Evolutionary conservation across 2,329 filamentous ascomycete species (phyloP).

Genomic region (Metarhizium guizhouense): DNA sequence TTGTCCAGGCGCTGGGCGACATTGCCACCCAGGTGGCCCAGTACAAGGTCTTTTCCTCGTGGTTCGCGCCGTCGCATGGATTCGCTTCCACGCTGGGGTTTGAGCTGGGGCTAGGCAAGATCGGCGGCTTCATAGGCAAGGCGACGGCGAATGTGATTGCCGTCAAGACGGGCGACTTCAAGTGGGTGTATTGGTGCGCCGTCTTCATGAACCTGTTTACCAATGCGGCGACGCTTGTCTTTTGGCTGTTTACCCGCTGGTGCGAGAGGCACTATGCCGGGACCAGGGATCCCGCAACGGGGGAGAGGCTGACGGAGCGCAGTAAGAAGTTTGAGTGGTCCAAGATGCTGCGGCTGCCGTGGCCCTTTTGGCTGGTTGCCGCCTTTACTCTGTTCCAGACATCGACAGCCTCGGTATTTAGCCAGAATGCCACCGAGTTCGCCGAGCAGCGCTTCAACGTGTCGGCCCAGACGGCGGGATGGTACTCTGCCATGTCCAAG

Average conservation of each 20-base stretch:
- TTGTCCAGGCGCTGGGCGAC: slow-evolving; percentile 50
- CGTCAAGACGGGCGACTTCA: slow-evolving; percentile 47
- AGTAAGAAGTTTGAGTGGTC: slow-evolving; percentile 46
- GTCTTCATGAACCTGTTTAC: slow-evolving; percentile 58
- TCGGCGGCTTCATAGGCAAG: slow-evolving; percentile 45
- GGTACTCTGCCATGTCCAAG: slow-evolving; percentile 49
- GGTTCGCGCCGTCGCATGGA: slow-evolving; percentile 52
- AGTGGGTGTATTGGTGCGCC: slow-evolving; percentile 53
- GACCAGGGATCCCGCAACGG: slow-evolving; percentile 44
- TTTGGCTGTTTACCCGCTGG: slow-evolving; percentile 47
- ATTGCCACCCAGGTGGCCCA: slow-evolving; percentile 56
- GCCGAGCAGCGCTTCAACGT: slow-evolving; percentile 50
- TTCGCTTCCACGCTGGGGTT: slow-evolving; percentile 54
- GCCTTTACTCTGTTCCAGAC: slow-evolving; percentile 51
- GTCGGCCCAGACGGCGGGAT: slow-evolving; percentile 45
- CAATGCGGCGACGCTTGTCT: slow-evolving; percentile 41
- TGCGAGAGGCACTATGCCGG: slow-evolving; percentile 37
- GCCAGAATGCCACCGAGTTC: slow-evolving; percentile 50
- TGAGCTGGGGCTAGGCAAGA: slow-evolving; percentile 36
- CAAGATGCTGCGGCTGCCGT: slow-evolving; percentile 49
- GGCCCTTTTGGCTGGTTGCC: slow-evolving; percentile 49
- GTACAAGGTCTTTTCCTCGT: slow-evolving; percentile 56
- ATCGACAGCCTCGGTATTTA: slow-evolving; percentile 43
- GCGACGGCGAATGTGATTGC: slow-evolving; percentile 51
- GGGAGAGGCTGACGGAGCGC: slow-evolving; percentile 50